phyloP scores from a whole-genome alignment of 2,329 filamentous ascomycete species.

The Pestalotiopsis sp. region DNA sequence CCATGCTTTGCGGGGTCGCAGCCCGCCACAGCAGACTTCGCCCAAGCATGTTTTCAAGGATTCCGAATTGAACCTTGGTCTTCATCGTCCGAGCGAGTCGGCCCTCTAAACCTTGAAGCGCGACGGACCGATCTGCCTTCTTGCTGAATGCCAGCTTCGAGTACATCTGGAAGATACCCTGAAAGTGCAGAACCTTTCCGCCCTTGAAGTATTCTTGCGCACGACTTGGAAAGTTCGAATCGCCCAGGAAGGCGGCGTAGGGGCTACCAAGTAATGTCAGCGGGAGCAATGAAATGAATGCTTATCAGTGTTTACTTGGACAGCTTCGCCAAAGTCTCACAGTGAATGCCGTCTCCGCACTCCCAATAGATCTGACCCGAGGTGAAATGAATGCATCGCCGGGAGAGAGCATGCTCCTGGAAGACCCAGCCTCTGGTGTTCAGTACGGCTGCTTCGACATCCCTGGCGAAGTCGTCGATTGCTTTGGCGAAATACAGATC shows the following conservation, averaged over 20 bases:
- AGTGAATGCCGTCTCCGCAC: conserved; percentile 16
- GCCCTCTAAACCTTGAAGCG: conserved; percentile 11
- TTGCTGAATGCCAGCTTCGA: conserved; percentile 9
- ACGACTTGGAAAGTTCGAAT: conserved; percentile 10
- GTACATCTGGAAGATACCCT: conserved; percentile 11
- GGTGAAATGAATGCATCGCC: conserved; percentile 27
- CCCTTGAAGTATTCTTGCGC: conserved; percentile 6
- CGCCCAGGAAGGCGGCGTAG: conserved; percentile 9
- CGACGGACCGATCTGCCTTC: conserved; percentile 9
- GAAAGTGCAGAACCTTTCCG: background rate
- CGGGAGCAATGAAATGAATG: no score
- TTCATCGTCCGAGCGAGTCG: conserved; percentile 3
- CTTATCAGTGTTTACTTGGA: no score
- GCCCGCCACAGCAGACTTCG: conserved; percentile 13
- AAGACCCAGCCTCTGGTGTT: conserved; percentile 28
- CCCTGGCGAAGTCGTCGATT: conserved; percentile 22
- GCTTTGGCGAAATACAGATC: conserved; percentile 1
- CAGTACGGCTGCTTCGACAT: conserved; percentile 20
- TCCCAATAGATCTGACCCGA: conserved; percentile 28
- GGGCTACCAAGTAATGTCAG: background rate
- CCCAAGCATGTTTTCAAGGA: background rate
- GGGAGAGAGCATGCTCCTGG: conserved; percentile 27
- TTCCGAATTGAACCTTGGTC: conserved; percentile 4
- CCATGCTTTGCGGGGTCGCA: background rate
- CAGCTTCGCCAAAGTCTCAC: conserved; percentile 11